Conservation (phyloP, 2,329 filamentous ascomycete genomes). For the Penicillium hesseltinei region DNA sequence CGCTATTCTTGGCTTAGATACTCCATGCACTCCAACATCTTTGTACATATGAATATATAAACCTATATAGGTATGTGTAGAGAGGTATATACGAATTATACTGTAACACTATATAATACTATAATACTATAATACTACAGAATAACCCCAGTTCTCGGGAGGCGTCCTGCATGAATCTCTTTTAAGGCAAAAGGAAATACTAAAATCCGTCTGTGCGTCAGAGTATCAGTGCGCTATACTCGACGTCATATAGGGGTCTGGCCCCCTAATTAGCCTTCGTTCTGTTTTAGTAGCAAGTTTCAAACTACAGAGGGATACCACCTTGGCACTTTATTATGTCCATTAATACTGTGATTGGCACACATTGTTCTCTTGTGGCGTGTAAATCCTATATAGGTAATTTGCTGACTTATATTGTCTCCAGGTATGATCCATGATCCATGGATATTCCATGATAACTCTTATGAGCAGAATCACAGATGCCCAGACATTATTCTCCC, state of each 20-base stretch:
- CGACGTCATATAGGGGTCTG: constrained; percentile 18
- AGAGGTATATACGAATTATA: not conserved
- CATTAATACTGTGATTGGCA: not conserved
- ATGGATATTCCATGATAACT: not conserved
- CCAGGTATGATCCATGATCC: not conserved
- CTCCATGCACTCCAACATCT: not conserved
- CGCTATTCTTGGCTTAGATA: not conserved
- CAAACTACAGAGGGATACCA: not conserved
- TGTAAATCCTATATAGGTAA: not conserved
- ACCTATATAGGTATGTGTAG: too few relatives aligned
- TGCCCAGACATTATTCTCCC: not conserved
- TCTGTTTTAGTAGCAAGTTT: not conserved
- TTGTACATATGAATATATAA: not conserved
- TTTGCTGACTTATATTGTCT: not conserved
- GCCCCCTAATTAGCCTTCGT: constrained; percentile 16
- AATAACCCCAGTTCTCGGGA: not conserved
- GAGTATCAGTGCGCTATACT: constrained; percentile 11
- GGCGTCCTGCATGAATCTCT: constrained; percentile 16
- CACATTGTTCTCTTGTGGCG: not conserved
- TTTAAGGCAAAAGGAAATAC: constrained; percentile 2
- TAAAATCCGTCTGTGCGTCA: constrained; percentile 1
- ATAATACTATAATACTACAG: not conserved
- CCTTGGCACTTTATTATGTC: not conserved
- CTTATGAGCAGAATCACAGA: not conserved
- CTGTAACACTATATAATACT: not conserved